Base-by-base conservation (phyloP, 2,329 filamentous ascomycete species). In the Aspergillus thermomutatus region DNA sequence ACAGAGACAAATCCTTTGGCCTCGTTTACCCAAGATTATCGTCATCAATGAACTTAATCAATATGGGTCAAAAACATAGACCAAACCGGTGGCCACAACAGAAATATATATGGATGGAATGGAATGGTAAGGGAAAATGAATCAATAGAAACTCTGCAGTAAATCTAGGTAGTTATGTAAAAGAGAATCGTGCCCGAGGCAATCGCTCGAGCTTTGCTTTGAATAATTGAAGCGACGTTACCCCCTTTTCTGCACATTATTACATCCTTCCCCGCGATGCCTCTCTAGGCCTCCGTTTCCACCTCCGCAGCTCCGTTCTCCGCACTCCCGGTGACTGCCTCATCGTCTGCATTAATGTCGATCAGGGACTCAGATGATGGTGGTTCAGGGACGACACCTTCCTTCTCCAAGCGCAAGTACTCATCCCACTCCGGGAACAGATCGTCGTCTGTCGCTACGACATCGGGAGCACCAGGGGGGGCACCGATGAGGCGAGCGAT, bases 371-470 rank as follows among this genome's bases (percentile, higher is more conserved):
- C 71, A 46, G 74, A 71, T 21, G 70, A 67, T 58, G 72, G 64
- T 55, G 70, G 66, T 68, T 78, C 60, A 63, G 74, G 56, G 62
- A 76, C 70, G 3, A 80, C 81, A 3, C 89, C 89, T 66, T 92
- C 87, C 57, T 82, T 84, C 79, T 97, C 94, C 60, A 96, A 72
- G 69, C 83, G 82, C 65, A 97, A 72, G 80, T 91, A 97, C 74
- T 94, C 89, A 4, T 96, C 90, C 94, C 94, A 99, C 69, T 97
- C 91, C 0, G 93, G 93, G 78, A 99, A 99, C 65, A 99, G 82
- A 2, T 96, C 92, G 43, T 89, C 89, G 59, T 86, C 83, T 6
- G 79, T 78, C 14, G 64, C 60, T n/a, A 62, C 56, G 37, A 67
- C 59, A 58, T 82, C 81, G 2, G 76, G 77, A 58, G 92, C 90